These are phyloP conservation scores for Erodium trifolium DNA, from an alignment of 441 rosid genomes.

Conservation along the genomic window DNA sequence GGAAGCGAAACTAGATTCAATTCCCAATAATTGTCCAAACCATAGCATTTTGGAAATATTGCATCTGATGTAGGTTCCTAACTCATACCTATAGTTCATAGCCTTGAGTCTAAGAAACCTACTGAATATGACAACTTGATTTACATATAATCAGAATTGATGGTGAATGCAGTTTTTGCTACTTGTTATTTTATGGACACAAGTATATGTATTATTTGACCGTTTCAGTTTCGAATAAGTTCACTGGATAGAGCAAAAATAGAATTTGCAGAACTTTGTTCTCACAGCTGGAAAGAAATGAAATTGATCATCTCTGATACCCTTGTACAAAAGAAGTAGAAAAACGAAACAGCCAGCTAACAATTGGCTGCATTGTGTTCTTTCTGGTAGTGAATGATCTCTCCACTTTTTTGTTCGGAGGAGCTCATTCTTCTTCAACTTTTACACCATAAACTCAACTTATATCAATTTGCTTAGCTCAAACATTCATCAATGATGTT, in stretches of 20 bases:
- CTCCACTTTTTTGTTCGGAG: neutral
- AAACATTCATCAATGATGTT: too few relatives aligned
- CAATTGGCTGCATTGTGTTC: neutral
- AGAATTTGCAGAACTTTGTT: neutral
- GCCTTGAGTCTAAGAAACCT: too few relatives aligned
- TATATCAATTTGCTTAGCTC: neutral
- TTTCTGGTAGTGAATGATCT: neutral
- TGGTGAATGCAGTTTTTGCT: too few relatives aligned
- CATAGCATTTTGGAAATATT: neutral
- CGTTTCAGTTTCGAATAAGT: too few relatives aligned
- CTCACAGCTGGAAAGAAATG: neutral
- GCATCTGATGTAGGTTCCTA: too few relatives aligned
- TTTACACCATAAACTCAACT: neutral
- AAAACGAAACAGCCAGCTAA: neutral
- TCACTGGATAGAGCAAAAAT: neutral
- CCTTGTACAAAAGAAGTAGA: neutral
- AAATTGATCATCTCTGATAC: neutral
- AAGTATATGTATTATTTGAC: too few relatives aligned
- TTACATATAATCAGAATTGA: too few relatives aligned
- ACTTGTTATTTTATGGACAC: too few relatives aligned
- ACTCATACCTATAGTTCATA: too few relatives aligned
- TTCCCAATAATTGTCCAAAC: neutral
- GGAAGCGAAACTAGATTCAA: slow-evolving; percentile 38
- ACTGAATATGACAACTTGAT: too few relatives aligned
- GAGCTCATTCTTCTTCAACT: neutral